Percentiles rank a stretch among this genome's conserved stretches.
Evolutionary conservation across 2,329 filamentous ascomycete genomes (phyloP).

Genomic region (Calonectria montana): DNA sequence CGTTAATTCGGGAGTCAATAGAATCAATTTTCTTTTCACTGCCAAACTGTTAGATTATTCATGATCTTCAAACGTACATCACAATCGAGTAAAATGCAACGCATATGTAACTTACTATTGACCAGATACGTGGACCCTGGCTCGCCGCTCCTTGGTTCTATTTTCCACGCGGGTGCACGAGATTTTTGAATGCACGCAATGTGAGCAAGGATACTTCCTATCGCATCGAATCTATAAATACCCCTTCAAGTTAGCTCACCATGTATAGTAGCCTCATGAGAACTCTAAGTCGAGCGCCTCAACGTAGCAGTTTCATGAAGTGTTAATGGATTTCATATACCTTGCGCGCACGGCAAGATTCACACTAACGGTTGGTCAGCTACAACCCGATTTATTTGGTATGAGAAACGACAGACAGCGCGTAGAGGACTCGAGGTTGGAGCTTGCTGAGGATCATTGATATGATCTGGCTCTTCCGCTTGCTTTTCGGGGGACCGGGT

Average conservation of each 20-base stretch:
- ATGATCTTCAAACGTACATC: neutral
- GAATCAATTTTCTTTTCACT: conserved; percentile 53
- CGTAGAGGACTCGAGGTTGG: conserved; percentile 25
- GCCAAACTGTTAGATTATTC: neutral
- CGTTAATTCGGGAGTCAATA: conserved; percentile 49
- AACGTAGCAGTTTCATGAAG: neutral
- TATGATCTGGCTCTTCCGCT: neutral
- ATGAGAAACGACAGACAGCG: conserved; percentile 27
- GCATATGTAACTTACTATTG: conserved; percentile 47
- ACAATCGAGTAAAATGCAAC: neutral
- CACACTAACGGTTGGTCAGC: conserved; percentile 41
- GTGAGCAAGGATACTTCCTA: conserved; percentile 49
- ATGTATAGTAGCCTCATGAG: neutral
- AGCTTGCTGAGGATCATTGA: neutral
- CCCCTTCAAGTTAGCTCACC: neutral
- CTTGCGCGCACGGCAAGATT: conserved; percentile 47
- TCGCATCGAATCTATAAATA: conserved; percentile 49
- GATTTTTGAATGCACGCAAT: conserved; percentile 50
- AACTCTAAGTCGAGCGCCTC: neutral
- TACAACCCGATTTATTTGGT: neutral
- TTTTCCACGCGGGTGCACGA: conserved; percentile 46
- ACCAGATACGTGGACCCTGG: conserved; percentile 49
- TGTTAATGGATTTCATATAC: conserved; percentile 28
- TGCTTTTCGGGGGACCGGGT: neutral
- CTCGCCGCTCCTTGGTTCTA: conserved; percentile 49